These are phyloP conservation scores for Psilocybe cyanescens DNA, from an alignment of 768 basidiomycete species.

Conservation along the genomic window DNA sequence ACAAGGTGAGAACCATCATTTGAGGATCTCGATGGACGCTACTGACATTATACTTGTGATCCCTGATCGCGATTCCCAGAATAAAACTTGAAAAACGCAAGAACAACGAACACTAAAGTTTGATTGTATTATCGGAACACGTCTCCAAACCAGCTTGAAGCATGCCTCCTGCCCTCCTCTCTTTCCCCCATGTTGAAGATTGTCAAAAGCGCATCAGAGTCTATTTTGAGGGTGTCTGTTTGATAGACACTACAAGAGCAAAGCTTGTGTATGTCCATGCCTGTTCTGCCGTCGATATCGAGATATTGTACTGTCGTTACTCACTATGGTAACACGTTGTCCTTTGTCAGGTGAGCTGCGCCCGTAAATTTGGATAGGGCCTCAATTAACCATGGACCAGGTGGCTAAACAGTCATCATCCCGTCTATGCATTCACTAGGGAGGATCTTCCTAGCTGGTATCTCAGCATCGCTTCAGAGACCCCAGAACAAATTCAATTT, in stretches of 20 bases:
- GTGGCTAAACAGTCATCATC: constrained; percentile 60
- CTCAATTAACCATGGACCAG: constrained; percentile 22
- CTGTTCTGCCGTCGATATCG: neutral
- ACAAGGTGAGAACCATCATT: too few relatives aligned
- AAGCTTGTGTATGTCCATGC: constrained; percentile 3
- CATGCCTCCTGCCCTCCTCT: neutral
- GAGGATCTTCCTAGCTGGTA: constrained; percentile 48
- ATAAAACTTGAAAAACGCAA: too few relatives aligned
- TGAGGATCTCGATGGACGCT: too few relatives aligned
- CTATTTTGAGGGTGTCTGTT: neutral
- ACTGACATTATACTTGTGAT: too few relatives aligned
- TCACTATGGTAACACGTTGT: neutral
- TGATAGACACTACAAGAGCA: neutral
- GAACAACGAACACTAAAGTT: too few relatives aligned
- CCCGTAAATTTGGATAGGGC: neutral
- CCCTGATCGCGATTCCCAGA: too few relatives aligned
- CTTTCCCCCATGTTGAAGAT: neutral
- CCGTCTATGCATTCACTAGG: constrained; percentile 55
- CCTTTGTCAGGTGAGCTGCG: neutral
- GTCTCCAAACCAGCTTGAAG: neutral
- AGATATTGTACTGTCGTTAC: neutral
- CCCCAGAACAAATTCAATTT: constrained; percentile 38
- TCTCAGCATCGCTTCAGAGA: constrained; percentile 35
- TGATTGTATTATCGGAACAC: too few relatives aligned
- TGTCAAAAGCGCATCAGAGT: neutral